Evolutionary conservation across 1,284 basidiomycete species (phyloP), one percentile per base, ranked within the genome.

Genomic region (Pholiota adiposa): DNA sequence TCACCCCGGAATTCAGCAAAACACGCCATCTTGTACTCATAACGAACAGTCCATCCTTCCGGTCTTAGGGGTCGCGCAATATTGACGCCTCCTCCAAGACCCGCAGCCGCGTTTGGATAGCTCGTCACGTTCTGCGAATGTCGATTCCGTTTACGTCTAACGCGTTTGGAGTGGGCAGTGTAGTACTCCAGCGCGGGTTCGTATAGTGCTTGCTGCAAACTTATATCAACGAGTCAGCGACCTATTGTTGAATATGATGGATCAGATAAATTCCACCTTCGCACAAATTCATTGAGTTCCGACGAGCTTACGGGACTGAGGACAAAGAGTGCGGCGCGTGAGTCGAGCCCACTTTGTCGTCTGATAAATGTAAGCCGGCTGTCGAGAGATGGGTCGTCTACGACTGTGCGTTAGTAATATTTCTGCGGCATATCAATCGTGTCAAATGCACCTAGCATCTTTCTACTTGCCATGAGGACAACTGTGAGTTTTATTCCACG

Each of bases 1-100:
- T 98, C 96, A 18, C 93, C 89, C 56, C 94, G 79, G 67, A 98
- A 92, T 75, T 99, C 97, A 0, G 96, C 94, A 73, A 98, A 98
- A 65, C 93, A 92, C 0, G 91, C 97, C 80, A 97, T 91, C 77
- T 98, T 99, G 80, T 94, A 98, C 72, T 97, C 95, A 70, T 97
- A 96, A 19, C 97, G 81, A n/a, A 97, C 93, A 0, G 89, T 92
- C 96, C 97, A 98, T 0, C 97, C 96, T 73, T 95, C 91, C 0
- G 90, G 83, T 16, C 90, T 79, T 5, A 98, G 75, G 1, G 89
- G 86, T 23, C 89, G 81, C 2, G 81, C 69, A 40, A 79, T 69
- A 64, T 68, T 76, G 11, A 79, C 71, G 50, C 75, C 74, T 11
- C 78, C 74, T 16, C 78, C 81, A 18, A 83, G 61, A 19, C 81